Evolutionary conservation across 768 basidiomycete species (phyloP), one percentile per base, ranked within the genome.

Genomic region (Psilocybe sp.): DNA sequence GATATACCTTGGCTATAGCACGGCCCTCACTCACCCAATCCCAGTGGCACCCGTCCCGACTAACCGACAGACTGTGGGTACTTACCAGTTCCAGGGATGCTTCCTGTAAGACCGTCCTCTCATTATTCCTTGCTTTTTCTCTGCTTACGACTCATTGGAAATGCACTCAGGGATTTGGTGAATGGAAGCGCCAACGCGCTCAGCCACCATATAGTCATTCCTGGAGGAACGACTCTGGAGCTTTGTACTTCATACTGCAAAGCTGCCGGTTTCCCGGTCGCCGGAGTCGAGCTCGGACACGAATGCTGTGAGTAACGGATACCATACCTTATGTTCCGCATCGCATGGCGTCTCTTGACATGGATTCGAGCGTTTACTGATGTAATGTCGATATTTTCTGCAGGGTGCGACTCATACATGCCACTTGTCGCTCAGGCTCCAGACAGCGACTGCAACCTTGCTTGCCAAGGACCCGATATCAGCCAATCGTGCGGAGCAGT

Each of bases 351-450:
- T 18, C 19, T 15, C 11, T 13, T 16, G 11, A 6, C n/a, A 41
- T n/a, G n/a, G n/a, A n/a, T n/a, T n/a, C n/a, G n/a, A n/a, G n/a
- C n/a, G n/a, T n/a, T n/a, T 11, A 40, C 13, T 31, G 10, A 14
- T 11, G 15, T 33, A 39, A 31, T 16, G 11, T n/a, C 45, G 2
- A 3, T n/a, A 31, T 14, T 34, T 19, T 10, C 31, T 36, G 8
- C 14, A 58, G 57, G 57, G 57, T 58, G 57, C 40, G 53, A 58
- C 34, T 33, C 31, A 3, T 58, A 58, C 43, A 54, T 58, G 57
- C 32, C 53, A 13, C 33, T 50, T 9, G 53, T 51, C 1, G 45
- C 39, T 5, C 32, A 38, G 8, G 35, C 40, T 4, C 53, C 57
- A 1, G 53, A 58, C 19, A 23, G 45, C 3, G 54, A 59, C 34